Conservation (phyloP, 2,329 filamentous ascomycete species). For the Colletotrichum plurivorum region DNA sequence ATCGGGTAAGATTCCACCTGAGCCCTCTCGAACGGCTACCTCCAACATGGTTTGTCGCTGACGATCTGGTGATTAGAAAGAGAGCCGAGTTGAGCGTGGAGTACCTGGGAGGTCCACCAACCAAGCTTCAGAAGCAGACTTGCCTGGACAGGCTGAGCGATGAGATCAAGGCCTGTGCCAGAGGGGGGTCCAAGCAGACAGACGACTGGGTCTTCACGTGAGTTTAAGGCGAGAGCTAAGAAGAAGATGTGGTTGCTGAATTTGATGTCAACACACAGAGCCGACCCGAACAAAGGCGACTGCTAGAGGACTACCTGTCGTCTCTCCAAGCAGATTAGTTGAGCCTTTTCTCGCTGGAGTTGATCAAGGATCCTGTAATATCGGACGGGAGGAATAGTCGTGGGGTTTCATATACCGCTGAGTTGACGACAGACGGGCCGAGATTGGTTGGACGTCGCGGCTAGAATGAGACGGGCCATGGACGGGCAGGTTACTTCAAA, state of each 20-base stretch:
- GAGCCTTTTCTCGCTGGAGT: too few species aligned
- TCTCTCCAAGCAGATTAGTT: too few species aligned
- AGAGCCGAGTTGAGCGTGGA: neutral
- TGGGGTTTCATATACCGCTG: too few species aligned
- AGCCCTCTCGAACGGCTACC: neutral
- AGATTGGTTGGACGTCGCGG: too few species aligned
- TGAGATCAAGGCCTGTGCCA: neutral
- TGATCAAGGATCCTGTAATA: too few species aligned
- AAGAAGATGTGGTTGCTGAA: too few species aligned
- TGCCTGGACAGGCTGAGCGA: neutral
- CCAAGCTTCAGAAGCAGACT: neutral
- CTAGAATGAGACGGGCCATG: too few species aligned
- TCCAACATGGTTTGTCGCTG: neutral
- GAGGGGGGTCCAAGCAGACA: neutral
- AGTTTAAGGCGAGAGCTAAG: neutral
- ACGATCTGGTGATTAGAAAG: neutral
- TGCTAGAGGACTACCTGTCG: neutral
- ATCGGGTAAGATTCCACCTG: neutral
- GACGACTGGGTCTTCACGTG: neutral
- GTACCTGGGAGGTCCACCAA: neutral
- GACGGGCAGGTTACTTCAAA: too few species aligned
- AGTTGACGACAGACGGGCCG: too few species aligned
- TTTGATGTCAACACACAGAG: neutral
- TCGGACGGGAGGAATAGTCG: too few species aligned
- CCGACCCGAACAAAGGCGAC: neutral